Percentiles rank a stretch among this genome's conserved stretches.
Evolutionary conservation across 2,329 filamentous ascomycete genomes (phyloP).

Genomic region (Penicillium thymicola): DNA sequence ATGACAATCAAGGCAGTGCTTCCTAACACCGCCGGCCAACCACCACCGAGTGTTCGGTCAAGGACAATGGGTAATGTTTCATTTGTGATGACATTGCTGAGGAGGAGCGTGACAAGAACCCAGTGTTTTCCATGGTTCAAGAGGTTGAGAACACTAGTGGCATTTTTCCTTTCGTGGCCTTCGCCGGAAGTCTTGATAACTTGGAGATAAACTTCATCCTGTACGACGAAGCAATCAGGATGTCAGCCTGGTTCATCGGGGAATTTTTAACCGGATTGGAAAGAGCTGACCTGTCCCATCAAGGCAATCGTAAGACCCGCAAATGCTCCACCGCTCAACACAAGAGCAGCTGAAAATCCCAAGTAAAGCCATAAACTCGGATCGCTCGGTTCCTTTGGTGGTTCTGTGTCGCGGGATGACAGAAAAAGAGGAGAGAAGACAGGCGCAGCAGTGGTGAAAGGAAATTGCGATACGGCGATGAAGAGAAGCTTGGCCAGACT

Average conservation of each 20-base stretch:
- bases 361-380: conserved; percentile 77
- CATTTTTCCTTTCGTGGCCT: conserved; percentile 82
- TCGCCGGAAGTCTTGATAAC: conserved; percentile 84
- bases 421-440: conserved; percentile 19
- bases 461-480: conserved; percentile 37
- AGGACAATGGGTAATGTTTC: conserved; percentile 94
- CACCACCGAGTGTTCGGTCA: conserved; percentile 88
- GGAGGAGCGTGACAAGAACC: conserved; percentile 89
- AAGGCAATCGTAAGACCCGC: conserved; percentile 74
- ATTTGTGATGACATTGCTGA: conserved; percentile 97
- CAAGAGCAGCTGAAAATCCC: conserved; percentile 71
- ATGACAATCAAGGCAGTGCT: conserved; percentile 96
- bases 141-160: conserved; percentile 73
- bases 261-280: conserved; percentile 26
- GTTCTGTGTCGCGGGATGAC: conserved; percentile 30
- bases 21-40: conserved; percentile 88
- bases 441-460: conserved; percentile 40
- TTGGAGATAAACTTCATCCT: conserved; percentile 93
- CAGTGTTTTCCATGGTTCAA: conserved; percentile 92
- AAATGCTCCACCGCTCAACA: conserved; percentile 86
- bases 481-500: conserved; percentile 43
- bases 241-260: neutral
- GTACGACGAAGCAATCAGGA: conserved; percentile 38
- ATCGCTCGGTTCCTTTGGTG: conserved; percentile 55
- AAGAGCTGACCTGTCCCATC: conserved; percentile 54